phyloP scores from a whole-genome alignment of 805 yeast species.

The Tetrapisispora pingtungensis region DNA sequence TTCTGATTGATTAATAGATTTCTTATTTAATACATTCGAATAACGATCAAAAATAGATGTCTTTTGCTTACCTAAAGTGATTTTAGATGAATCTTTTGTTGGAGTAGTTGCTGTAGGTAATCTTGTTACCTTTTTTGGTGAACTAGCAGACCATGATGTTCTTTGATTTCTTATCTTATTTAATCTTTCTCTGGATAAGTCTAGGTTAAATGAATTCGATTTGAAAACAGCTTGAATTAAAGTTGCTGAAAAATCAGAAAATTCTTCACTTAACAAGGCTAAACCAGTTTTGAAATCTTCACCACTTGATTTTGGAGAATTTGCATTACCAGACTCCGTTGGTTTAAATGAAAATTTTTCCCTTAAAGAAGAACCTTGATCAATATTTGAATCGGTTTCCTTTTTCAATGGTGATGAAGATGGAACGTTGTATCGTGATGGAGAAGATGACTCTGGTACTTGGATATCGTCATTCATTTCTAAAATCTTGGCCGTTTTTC shows the following conservation, averaged over 20 bases:
- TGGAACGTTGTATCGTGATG: constrained; percentile 9
- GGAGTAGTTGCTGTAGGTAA: constrained; percentile 12
- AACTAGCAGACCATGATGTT: constrained; percentile 13
- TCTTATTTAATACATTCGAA: constrained; percentile 20
- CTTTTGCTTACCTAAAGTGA: constrained; percentile 29
- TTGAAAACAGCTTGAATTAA: constrained; percentile 32
- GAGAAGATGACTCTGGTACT: constrained; percentile 44
- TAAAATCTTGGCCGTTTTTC: no score
- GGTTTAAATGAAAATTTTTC: constrained; percentile 34
- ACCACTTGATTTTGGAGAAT: constrained; percentile 4
- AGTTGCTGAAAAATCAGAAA: constrained; percentile 27
- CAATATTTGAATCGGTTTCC: neutral
- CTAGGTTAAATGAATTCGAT: constrained; percentile 30
- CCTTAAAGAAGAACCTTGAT: constrained; percentile 19
- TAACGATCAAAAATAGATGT: constrained; percentile 31
- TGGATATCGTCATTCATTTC: constrained; percentile 29
- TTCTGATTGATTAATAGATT: neutral
- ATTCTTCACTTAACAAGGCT: constrained; percentile 18
- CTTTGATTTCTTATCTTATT: constrained; percentile 22
- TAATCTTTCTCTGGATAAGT: constrained; percentile 27
- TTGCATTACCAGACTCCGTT: neutral
- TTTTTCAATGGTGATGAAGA: constrained; percentile 26
- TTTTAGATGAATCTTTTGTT: constrained; percentile 26
- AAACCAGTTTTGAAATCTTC: constrained; percentile 12
- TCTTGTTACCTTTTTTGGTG: constrained; percentile 3